These are phyloP conservation scores for Aspergillus versicolor DNA, from an alignment of 2,329 filamentous ascomycete genomes.

Conservation along the genomic window DNA sequence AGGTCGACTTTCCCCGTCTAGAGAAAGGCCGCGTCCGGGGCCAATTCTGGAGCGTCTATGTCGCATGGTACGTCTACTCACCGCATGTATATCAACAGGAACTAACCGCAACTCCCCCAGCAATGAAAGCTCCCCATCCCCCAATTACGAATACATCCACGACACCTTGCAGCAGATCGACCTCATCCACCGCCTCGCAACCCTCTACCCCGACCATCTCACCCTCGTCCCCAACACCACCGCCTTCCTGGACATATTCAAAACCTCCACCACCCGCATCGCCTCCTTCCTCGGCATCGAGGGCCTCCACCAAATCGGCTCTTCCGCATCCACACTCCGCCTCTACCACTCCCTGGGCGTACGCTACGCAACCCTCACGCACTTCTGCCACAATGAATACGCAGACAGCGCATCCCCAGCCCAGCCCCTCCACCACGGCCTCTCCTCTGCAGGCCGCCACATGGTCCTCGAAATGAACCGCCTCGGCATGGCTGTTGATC, in stretches of 20 bases:
- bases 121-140: not conserved
- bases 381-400: constrained; percentile 90
- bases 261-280: constrained; percentile 59
- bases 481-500: constrained; percentile 89
- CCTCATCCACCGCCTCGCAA: constrained; percentile 31
- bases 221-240: constrained; percentile 2
- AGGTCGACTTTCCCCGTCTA: constrained; percentile 79
- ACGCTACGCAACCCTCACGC: constrained; percentile 83
- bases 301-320: constrained; percentile 91
- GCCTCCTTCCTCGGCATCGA: constrained; percentile 81
- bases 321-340: constrained; percentile 66
- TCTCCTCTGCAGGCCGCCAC: constrained; percentile 67
- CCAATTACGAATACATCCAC: constrained; percentile 8
- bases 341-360: constrained; percentile 76
- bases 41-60: constrained; percentile 90
- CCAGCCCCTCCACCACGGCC: constrained; percentile 53
- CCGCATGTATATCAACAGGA: not conserved
- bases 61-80: constrained; percentile 40
- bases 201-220: constrained; percentile 5
- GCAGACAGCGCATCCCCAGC: constrained; percentile 73
- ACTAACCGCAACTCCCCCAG: not conserved
- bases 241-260: constrained; percentile 50
- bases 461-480: constrained; percentile 90
- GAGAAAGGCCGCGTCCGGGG: constrained; percentile 67
- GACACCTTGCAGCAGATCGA: constrained; percentile 38